Evolutionary conservation across 108 stramenopile species (phyloP), one percentile per base, ranked within the genome.

Genomic region (Chaetoceros muelleri): DNA sequence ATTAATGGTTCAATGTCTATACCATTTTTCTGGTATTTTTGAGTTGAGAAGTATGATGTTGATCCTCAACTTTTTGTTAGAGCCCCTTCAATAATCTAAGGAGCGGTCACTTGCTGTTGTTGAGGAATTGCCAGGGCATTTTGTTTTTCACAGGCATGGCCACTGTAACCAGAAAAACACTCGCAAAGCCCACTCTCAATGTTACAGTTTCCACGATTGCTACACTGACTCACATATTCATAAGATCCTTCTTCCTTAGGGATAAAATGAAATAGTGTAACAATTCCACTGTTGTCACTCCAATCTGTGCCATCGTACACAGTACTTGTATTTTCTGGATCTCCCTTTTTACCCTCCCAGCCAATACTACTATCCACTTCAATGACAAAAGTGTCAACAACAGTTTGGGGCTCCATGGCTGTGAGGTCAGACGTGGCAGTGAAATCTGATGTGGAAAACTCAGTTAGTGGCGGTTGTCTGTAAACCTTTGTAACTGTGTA

Each of bases 161-260:
- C 62, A 52, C 62, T 71, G 66, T 75, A 83, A 24, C 85, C 85
- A 34, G 62, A 58, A 61, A 87, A 84, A 70, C 85, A 87, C 31
- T 68, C 48, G 65, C 85, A 84, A 1, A 72, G 24, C 24, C 78
- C 85, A 0, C 55, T 55, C 16, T 46, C 48, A 2, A 30, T 57
- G 45, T 81, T 66, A 57, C 85, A 87, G 28, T 53, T 28, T 26
- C 85, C 85, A 44, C 85, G 62, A 30, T 71, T 66, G 13, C 72
- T 74, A 77, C 85, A 87, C 30, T 70, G 58, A 3, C 62, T 50
- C 20, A 83, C 79, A 55, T 78, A 81, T 46, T 81, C 48, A 50
- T 70, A 76, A 5, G 60, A 58, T 53, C 66, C 68, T 24, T 65
- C 70, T 16, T 55, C 8, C 52, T 73, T 71, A 17, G 84, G 80